Conservation (phyloP, 2,329 filamentous ascomycete genomes). For the Fusarium globosum region DNA sequence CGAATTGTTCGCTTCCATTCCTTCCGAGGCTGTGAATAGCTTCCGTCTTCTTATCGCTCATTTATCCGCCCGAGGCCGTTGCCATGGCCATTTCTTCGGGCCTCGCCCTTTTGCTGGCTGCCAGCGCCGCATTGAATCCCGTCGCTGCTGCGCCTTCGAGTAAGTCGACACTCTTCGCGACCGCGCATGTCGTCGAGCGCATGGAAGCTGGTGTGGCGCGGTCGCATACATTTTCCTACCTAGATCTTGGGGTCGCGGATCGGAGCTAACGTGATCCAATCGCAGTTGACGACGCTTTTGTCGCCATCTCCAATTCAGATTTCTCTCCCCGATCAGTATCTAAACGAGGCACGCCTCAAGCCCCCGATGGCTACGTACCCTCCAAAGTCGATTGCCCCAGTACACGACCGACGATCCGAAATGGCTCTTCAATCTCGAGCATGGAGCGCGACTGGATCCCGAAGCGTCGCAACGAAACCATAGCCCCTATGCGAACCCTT, state of each 20-base stretch:
- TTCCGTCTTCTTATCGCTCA: conserved; percentile 1
- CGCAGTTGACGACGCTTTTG: conserved; percentile 30
- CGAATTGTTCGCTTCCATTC: conserved; percentile 5
- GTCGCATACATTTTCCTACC: not conserved
- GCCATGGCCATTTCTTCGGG: conserved; percentile 40
- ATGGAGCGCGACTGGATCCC: conserved; percentile 81
- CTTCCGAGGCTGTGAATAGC: not conserved
- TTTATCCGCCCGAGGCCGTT: conserved; percentile 1
- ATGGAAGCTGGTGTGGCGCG: not conserved
- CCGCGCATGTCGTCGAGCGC: not conserved
- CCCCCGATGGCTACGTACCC: conserved; percentile 74
- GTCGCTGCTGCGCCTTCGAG: conserved; percentile 34
- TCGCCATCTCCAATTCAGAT: conserved; percentile 33
- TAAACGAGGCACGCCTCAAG: conserved; percentile 46
- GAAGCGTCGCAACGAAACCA: conserved; percentile 76
- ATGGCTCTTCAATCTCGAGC: conserved; percentile 66
- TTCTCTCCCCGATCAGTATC: conserved; percentile 28
- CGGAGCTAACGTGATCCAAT: conserved; percentile 27
- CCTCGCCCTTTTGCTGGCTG: conserved; percentile 43
- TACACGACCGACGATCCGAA: conserved; percentile 76
- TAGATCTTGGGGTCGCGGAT: not conserved
- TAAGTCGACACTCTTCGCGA: conserved; percentile 19
- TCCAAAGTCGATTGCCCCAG: conserved; percentile 74
- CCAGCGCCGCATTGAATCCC: conserved; percentile 35
- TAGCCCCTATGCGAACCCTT: conserved; percentile 79